A percentile compares a stretch with the other conserved stretches of the same genome.
These are phyloP conservation scores for Aaosphaeria arxii DNA, from an alignment of 2,329 filamentous ascomycete genomes.

Conservation along the genomic window DNA sequence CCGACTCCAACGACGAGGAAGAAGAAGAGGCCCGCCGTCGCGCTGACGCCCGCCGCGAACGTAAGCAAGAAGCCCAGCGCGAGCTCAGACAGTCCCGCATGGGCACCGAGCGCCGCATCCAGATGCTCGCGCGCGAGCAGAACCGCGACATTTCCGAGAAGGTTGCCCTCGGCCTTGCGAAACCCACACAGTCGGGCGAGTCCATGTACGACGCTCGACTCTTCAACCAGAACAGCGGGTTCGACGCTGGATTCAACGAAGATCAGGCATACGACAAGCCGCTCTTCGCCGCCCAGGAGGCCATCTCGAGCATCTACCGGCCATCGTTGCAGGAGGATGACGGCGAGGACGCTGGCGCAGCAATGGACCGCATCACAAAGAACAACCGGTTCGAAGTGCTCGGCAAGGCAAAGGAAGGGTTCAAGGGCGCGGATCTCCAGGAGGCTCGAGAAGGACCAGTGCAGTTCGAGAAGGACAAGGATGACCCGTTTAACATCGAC, in stretches of 20 bases:
- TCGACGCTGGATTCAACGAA: slow-evolving; percentile 91
- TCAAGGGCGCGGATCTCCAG: slow-evolving; percentile 79
- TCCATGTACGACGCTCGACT: slow-evolving; percentile 95
- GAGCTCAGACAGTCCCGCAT: slow-evolving; percentile 92
- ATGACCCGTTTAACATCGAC: slow-evolving; percentile 91
- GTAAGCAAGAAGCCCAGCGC: slow-evolving; percentile 77
- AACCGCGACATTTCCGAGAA: slow-evolving; percentile 97
- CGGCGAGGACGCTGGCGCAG: slow-evolving; percentile 76
- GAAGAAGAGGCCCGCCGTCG: slow-evolving; percentile 72
- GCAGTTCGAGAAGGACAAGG: slow-evolving; percentile 86
- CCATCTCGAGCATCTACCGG: slow-evolving; percentile 89
- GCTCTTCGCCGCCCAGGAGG: slow-evolving; percentile 91
- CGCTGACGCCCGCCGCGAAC: slow-evolving; percentile 73
- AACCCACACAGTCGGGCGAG: slow-evolving; percentile 87
- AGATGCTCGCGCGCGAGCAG: slow-evolving; percentile 91
- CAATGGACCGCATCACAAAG: slow-evolving; percentile 84
- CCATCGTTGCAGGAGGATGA: slow-evolving; percentile 69
- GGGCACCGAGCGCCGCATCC: slow-evolving; percentile 87
- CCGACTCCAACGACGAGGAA: slow-evolving; percentile 52
- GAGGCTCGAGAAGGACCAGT: slow-evolving; percentile 89
- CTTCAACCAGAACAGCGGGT: slow-evolving; percentile 91
- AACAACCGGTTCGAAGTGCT: slow-evolving; percentile 83
- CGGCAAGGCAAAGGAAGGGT: slow-evolving; percentile 78
- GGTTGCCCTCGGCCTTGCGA: slow-evolving; percentile 88
- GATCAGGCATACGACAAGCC: slow-evolving; percentile 98